Conservation (phyloP, 202 grass and related monocot genomes). For the Elaeis oleifera region DNA sequence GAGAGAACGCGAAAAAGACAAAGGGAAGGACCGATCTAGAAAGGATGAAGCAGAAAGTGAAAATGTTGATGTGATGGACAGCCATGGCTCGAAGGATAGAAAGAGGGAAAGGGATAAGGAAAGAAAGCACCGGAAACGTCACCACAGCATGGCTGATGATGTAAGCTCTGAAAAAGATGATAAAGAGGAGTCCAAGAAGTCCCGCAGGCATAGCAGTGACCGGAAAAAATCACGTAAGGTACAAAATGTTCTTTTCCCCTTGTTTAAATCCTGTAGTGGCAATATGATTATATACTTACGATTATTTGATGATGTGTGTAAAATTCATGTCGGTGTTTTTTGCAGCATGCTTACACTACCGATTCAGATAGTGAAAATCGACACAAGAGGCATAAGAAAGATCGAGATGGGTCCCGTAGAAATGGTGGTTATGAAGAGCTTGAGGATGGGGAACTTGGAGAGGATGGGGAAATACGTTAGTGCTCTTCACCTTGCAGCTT, state of each 20-base stretch:
- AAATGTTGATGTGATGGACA: constrained; percentile 45
- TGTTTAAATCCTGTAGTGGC: too few species aligned
- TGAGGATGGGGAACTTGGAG: constrained; percentile 93
- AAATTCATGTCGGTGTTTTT: constrained; percentile 22
- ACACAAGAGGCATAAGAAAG: constrained; percentile 77
- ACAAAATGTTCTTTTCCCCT: not conserved
- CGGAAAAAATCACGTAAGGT: constrained; percentile 97
- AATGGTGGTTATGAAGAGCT: constrained; percentile 67
- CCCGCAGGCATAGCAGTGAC: constrained; percentile 69
- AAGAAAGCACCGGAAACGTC: constrained; percentile 86
- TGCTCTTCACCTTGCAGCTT: constrained; percentile 6
- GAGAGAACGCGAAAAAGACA: constrained; percentile 56
- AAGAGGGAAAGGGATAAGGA: constrained; percentile 87
- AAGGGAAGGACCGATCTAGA: constrained; percentile 54
- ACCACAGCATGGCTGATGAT: constrained; percentile 58
- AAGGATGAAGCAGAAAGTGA: constrained; percentile 69
- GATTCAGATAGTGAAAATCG: constrained; percentile 80
- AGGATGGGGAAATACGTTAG: constrained; percentile 85
- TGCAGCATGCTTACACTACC: constrained; percentile 72
- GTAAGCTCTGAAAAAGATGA: constrained; percentile 73
- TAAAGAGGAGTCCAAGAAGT: constrained; percentile 75
- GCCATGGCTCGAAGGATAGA: constrained; percentile 63
- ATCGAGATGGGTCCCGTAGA: constrained; percentile 63
- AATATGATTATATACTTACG: too few species aligned
- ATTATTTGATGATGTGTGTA: not conserved